phyloP scores from a whole-genome alignment of 306 rosid species.

The Lathyrus sativus region DNA sequence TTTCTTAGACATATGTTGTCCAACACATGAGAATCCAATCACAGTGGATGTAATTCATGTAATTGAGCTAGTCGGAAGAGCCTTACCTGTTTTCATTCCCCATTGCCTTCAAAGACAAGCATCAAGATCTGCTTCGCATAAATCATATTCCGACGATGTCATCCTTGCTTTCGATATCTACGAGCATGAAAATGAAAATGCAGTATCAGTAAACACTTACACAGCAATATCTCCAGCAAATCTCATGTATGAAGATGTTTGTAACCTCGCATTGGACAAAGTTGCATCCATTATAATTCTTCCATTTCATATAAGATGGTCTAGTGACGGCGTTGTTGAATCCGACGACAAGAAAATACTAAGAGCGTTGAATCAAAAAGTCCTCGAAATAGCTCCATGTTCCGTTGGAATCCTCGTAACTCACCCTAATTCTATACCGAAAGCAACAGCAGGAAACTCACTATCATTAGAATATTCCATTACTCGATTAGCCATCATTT shows the following conservation, averaged over 20 bases:
- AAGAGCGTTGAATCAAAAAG: slow-evolving; percentile 44
- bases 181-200: slow-evolving; percentile 34
- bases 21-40: slow-evolving; percentile 45
- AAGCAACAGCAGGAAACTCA: neutral
- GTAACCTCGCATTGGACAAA: slow-evolving; percentile 54
- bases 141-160: slow-evolving; percentile 54
- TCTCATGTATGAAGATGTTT: slow-evolving; percentile 59
- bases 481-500: slow-evolving; percentile 41
- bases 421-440: neutral
- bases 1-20: slow-evolving; percentile 45
- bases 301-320: slow-evolving; percentile 60
- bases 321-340: slow-evolving; percentile 43
- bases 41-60: slow-evolving; percentile 51
- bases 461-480: neutral
- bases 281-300: slow-evolving; percentile 49
- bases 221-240: slow-evolving; percentile 53
- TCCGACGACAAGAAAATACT: slow-evolving; percentile 40
- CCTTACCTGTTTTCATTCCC: slow-evolving; percentile 50
- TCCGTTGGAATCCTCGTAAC: slow-evolving; percentile 54
- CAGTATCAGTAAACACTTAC: slow-evolving; percentile 32
- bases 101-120: slow-evolving; percentile 42
- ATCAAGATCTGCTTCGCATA: neutral
- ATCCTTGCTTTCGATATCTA: slow-evolving; percentile 45
- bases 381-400: slow-evolving; percentile 55
- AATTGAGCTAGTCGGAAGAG: slow-evolving; percentile 53